Evolutionary conservation across 225 moss, liverwort and hornwort species (phyloP).

Genomic region (Asterella californica): DNA sequence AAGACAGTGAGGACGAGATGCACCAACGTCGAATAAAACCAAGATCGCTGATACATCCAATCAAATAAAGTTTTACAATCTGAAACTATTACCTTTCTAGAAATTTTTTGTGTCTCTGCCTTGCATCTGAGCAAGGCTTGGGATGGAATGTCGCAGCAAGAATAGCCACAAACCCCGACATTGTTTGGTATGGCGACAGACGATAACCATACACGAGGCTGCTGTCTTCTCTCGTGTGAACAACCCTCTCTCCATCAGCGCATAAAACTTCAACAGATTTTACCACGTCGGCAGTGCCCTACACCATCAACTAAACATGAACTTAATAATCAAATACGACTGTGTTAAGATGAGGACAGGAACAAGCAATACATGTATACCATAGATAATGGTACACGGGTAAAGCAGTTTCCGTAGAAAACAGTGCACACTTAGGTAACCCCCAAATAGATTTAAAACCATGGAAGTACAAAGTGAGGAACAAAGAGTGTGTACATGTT

Average conservation of each 20-base stretch:
- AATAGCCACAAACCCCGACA: slow-evolving; percentile 54
- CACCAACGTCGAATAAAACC: too few relatives aligned
- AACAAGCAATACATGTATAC: neutral
- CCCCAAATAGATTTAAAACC: too few relatives aligned
- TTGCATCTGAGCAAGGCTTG: slow-evolving; percentile 46
- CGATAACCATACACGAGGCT: slow-evolving; percentile 64
- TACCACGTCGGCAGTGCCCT: slow-evolving; percentile 80
- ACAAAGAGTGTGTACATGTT: too few relatives aligned
- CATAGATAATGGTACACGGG: too few relatives aligned
- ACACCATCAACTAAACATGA: slow-evolving; percentile 20
- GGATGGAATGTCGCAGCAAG: slow-evolving; percentile 74
- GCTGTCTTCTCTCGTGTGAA: slow-evolving; percentile 49
- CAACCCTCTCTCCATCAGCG: slow-evolving; percentile 45
- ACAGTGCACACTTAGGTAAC: too few relatives aligned
- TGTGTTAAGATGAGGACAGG: neutral
- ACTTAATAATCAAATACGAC: neutral
- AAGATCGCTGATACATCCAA: neutral
- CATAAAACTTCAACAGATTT: slow-evolving; percentile 66
- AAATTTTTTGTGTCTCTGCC: slow-evolving; percentile 52
- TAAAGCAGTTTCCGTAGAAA: too few relatives aligned
- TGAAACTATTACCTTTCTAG: slow-evolving; percentile 55
- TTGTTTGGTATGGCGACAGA: slow-evolving; percentile 72
- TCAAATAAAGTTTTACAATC: neutral
- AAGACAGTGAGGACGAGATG: neutral
- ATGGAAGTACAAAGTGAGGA: too few relatives aligned